Evolutionary conservation across 164 flowering plant genomes (phyloP), one percentile per base, ranked within the genome.

Genomic region (Sextonia rubra): DNA sequence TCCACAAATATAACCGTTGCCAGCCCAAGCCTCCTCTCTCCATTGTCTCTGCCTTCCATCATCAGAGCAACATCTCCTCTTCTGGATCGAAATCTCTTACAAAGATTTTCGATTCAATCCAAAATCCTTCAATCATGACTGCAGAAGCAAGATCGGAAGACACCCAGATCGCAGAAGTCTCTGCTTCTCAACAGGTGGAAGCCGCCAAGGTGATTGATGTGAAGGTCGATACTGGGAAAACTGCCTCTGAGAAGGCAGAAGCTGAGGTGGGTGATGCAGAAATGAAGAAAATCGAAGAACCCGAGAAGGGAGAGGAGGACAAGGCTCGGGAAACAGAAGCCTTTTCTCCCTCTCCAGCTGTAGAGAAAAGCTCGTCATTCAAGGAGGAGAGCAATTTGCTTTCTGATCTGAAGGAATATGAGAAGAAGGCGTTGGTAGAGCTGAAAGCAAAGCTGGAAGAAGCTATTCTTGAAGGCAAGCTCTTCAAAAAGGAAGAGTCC

Each of bases 381-480:
- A 88, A 75, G 77, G 92, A 88, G 72, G 89, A 90, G 85, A 87
- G 87, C 80, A 83, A 83, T 60, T 79, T 79, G 5, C 75, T 78
- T 47, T 85, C 90, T 49, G 94, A 90, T 84, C 81, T 90, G 56
- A 86, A 87, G 69, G 92, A 88, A 48, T 11, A 63, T 68, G 94
- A 92, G 84, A 88, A 76, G 74, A 92, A 84, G 81, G 94, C 95
- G 0, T 70, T 92, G 81, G 48, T 0, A 7, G 97, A 92, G 64
- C 74, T 92, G 49, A 86, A 80, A 69, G 55, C 81, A 3, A 90
- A 85, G 78, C 76, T 90, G 4, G 94, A 90, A 71, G 90, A 88
- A 70, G 93, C 90, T 58, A 89, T 91, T 56, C 78, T 83, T 11
- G 76, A 64, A n/a, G 83, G 84, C 82, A 83, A 66, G 64, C 72